Percentiles rank a stretch among this genome's conserved stretches.
Conservation (phyloP, 1,139 yeast species). For the Nakaseomyces glabratus region DNA sequence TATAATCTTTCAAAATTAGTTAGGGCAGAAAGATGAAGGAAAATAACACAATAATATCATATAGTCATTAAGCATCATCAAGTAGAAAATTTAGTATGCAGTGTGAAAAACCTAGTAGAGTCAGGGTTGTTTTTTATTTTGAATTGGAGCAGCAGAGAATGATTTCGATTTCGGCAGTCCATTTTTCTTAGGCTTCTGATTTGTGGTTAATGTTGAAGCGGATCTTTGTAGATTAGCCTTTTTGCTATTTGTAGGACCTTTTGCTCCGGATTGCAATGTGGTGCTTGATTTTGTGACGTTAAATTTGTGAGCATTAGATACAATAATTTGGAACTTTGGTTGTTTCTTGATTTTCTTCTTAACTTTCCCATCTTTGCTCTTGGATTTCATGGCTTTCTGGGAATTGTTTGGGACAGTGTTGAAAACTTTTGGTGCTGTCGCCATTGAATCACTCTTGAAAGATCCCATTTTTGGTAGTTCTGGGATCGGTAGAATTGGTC, state of each 20-base stretch:
- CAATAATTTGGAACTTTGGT: constrained; percentile 30
- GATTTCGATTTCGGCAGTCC: constrained; percentile 6
- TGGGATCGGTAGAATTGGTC: constrained; percentile 20
- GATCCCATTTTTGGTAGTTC: constrained; percentile 33
- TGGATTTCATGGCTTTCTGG: constrained; percentile 5
- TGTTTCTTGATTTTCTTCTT: constrained; percentile 22
- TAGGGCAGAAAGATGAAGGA: no score
- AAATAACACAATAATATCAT: no score
- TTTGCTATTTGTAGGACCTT: constrained; percentile 6
- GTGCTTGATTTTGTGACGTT: constrained; percentile 10
- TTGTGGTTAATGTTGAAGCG: constrained; percentile 10
- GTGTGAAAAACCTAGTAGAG: no score
- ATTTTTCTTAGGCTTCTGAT: constrained; percentile 7
- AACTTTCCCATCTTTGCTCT: constrained; percentile 12
- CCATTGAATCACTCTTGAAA: constrained; percentile 23
- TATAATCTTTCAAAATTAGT: no score
- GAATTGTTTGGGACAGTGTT: constrained; percentile 6
- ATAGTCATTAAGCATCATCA: no score
- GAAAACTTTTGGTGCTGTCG: constrained; percentile 8
- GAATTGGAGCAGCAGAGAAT: neutral
- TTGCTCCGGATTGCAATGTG: neutral
- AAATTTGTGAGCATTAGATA: constrained; percentile 29
- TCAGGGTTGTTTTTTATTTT: constrained; percentile 2
- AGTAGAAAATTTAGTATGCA: no score
- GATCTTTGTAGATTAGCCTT: constrained; percentile 11